Percentiles rank a stretch among this genome's conserved stretches.
Evolutionary conservation across 2,329 filamentous ascomycete genomes (phyloP).

Genomic region (Arthroderma sp.): DNA sequence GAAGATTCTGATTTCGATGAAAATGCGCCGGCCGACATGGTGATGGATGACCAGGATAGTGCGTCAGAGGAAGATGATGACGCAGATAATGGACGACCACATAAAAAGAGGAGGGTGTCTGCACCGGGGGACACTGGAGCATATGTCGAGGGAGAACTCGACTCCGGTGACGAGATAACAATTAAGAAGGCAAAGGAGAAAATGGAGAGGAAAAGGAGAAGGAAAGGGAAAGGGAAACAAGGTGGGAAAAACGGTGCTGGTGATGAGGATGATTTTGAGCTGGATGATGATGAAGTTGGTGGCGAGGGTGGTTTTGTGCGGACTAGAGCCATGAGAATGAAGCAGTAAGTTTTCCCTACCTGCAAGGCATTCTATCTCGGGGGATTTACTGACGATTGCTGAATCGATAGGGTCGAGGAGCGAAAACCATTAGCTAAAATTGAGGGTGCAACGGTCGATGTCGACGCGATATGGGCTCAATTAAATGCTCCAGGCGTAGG

Average conservation of each 20-base stretch:
- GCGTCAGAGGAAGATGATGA: constrained; percentile 15
- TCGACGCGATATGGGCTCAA: constrained; percentile 41
- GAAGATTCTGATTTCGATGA: constrained; percentile 34
- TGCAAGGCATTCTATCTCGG: not conserved
- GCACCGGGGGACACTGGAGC: constrained; percentile 19
- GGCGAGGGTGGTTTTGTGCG: constrained; percentile 40
- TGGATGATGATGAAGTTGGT: constrained; percentile 28
- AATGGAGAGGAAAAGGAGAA: constrained; percentile 27
- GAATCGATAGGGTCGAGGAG: constrained; percentile 30
- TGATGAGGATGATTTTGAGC: constrained; percentile 16
- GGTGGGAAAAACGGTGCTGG: constrained; percentile 26
- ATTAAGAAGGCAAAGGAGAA: constrained; percentile 36
- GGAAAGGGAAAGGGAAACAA: constrained; percentile 18
- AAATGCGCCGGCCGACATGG: constrained; percentile 19
- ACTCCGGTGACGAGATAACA: constrained; percentile 45
- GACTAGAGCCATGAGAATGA: constrained; percentile 40
- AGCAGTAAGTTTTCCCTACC: constrained; percentile 24
- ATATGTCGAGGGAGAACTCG: constrained; percentile 27
- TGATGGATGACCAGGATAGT: constrained; percentile 17
- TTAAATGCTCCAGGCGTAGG: constrained; percentile 30
- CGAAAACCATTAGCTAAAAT: constrained; percentile 34
- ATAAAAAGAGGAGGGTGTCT: constrained; percentile 26
- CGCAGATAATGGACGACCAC: constrained; percentile 22
- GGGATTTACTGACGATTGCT: constrained; percentile 1
- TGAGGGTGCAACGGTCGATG: constrained; percentile 40